Evolutionary conservation across 2,329 filamentous ascomycete species (phyloP).

Genomic region (Diaporthe citri): DNA sequence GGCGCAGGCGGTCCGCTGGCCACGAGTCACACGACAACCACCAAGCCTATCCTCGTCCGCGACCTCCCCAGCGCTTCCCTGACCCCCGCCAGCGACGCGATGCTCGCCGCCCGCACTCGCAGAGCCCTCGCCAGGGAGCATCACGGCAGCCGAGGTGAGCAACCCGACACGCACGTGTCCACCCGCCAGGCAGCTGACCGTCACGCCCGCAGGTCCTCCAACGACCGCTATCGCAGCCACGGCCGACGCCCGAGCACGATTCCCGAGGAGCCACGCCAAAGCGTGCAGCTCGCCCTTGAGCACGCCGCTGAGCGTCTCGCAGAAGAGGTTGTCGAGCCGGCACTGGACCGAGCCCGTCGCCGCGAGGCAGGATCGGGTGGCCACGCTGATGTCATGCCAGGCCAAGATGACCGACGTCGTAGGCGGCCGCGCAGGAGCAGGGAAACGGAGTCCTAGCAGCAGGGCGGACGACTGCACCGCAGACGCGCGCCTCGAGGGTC

Average conservation of each 20-base stretch:
- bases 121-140: neutral
- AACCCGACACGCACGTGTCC: neutral
- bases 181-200: constrained; percentile 12
- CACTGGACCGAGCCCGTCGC: neutral
- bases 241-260: constrained; percentile 29
- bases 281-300: constrained; percentile 31
- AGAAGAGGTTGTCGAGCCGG: constrained; percentile 15
- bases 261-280: constrained; percentile 21
- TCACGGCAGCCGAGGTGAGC: constrained; percentile 22
- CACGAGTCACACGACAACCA: neutral
- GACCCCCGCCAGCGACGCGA: constrained; percentile 15
- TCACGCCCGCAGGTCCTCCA: neutral
- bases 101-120: constrained; percentile 1
- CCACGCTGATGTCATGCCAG: neutral
- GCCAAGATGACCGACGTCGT: constrained; percentile 2
- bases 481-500: neutral
- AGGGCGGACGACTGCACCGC: neutral
- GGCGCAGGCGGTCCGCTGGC: neutral
- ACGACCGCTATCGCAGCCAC: constrained; percentile 2
- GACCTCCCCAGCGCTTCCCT: neutral
- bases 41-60: neutral
- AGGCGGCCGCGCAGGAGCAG: constrained; percentile 21
- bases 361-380: neutral
- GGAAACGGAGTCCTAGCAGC: neutral
- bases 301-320: constrained; percentile 28